phyloP scores from a whole-genome alignment of 2,329 filamentous ascomycete species.

The Penicillium sp. region DNA sequence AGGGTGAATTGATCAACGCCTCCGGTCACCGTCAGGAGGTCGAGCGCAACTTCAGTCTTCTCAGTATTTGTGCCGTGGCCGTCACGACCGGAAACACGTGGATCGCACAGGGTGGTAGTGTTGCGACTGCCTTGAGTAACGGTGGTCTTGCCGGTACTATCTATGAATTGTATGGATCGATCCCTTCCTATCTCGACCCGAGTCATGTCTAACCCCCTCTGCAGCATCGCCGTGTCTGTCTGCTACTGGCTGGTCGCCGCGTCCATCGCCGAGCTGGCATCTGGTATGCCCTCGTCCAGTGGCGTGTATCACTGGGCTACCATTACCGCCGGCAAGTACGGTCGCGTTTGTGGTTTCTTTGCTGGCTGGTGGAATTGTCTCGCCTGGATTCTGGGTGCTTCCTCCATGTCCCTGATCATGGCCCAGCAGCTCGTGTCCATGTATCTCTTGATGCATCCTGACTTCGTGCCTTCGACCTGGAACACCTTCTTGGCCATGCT shows the following conservation, averaged over 20 bases:
- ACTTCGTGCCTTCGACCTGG: constrained; percentile 51
- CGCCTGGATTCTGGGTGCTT: constrained; percentile 58
- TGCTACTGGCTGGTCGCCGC: constrained; percentile 58
- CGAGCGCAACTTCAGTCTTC: constrained; percentile 57
- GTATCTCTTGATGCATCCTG: constrained; percentile 56
- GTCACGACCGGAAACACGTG: constrained; percentile 62
- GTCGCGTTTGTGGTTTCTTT: constrained; percentile 48
- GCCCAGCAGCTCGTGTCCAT: constrained; percentile 58
- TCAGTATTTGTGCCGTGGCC: constrained; percentile 56
- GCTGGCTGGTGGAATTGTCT: constrained; percentile 45
- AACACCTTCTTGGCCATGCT: constrained; percentile 57
- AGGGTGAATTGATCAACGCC: constrained; percentile 52
- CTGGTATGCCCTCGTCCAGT: constrained; percentile 56
- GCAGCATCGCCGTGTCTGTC: constrained; percentile 41
- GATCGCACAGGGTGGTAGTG: constrained; percentile 58
- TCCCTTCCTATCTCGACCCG: neutral
- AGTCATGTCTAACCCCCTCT: constrained; percentile 13
- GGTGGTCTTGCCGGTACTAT: constrained; percentile 58
- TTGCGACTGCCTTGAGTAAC: constrained; percentile 55
- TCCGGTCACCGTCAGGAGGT: constrained; percentile 61
- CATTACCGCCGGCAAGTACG: constrained; percentile 53
- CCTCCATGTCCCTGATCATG: constrained; percentile 55
- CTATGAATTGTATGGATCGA: constrained; percentile 52
- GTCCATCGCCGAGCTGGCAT: constrained; percentile 57
- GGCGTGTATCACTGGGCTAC: constrained; percentile 60